Evolutionary conservation across 768 basidiomycete species (phyloP), one percentile per base, ranked within the genome.

Genomic region (Russula dissimulans): DNA sequence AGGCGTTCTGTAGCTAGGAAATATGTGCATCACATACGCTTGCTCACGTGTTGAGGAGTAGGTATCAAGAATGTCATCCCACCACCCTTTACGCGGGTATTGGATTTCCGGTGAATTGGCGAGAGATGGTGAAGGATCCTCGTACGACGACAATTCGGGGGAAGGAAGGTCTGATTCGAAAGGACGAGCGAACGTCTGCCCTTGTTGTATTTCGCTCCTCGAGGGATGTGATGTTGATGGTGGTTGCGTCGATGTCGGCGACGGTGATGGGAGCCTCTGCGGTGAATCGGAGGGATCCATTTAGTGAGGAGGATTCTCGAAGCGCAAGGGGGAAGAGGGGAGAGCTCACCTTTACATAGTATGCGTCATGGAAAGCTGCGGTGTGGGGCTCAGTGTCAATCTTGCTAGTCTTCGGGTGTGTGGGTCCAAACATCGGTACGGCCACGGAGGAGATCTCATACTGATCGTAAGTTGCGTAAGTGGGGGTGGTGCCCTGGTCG

Each of bases 1-100:
- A 56, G 36, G 14, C n/a, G 26, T 47, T 31, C 51, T 29, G 39
- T 43, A 26, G 52, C 34, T 14, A 47, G 15, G 17, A 47, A 29
- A 42, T 41, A 18, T 31, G 41, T 42, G 44, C 1, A 61, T 31
- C 18, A 70, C 78, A 52, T 63, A 79, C 79, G 79, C 73, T 69
- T 76, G 75, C 56, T 76, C 74, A 54, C 71, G 73, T 49, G 68
- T 72, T n/a, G 69, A 46, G 38, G 74, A 68, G 60, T 81, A 81
- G 29, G 72, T 73, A 42, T 69, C 69, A 31, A 81, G 68, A n/a
- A 81, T 72, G 52, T 69, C 71, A 56, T 78, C 77, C 80, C 80
- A 80, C 79, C 79, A 80, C 38, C 70, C 68, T 57, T 73, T 72
- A 45, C 73, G 71, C 43, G 64, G 64, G 62, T 73, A 75, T 50